A percentile compares a stretch with the other conserved stretches of the same genome.
These are phyloP conservation scores for Dentipellis fragilis DNA, from an alignment of 768 basidiomycete species.

Conservation along the genomic window DNA sequence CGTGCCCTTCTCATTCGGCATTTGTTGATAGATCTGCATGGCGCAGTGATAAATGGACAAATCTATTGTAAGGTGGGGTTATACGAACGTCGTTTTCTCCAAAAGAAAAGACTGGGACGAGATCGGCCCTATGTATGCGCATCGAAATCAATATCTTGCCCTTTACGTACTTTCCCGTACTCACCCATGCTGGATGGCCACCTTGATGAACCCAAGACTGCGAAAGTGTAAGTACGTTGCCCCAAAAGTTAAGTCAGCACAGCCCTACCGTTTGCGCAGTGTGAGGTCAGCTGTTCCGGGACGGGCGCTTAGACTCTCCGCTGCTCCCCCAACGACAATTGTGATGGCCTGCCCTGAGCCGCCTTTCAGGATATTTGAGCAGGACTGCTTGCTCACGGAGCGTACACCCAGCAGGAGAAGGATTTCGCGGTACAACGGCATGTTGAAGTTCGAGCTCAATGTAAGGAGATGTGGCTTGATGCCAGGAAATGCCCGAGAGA, in stretches of 20 bases:
- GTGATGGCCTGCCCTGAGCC: constrained; percentile 55
- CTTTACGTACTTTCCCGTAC: constrained; percentile 9
- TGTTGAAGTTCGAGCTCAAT: constrained; percentile 77
- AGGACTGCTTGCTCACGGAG: constrained; percentile 85
- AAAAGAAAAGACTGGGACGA: constrained; percentile 97
- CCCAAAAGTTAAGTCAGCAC: background rate
- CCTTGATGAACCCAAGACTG: constrained; percentile 90
- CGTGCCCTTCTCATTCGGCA: constrained; percentile 92
- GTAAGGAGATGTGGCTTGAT: constrained; percentile 92
- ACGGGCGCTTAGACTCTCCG: constrained; percentile 87
- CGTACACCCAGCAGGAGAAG: constrained; percentile 81
- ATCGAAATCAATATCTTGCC: too few species aligned
- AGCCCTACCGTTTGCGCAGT: constrained; percentile 52
- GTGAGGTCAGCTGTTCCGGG: constrained; percentile 96
- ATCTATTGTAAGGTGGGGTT: background rate
- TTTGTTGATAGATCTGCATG: constrained; percentile 88
- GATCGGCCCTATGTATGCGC: constrained; percentile 56
- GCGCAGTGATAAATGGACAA: background rate
- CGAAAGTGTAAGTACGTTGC: background rate
- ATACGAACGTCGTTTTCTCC: constrained; percentile 90
- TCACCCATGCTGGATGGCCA: constrained; percentile 84
- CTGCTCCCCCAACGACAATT: constrained; percentile 94
- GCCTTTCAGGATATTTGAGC: constrained; percentile 69
- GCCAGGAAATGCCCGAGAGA: constrained; percentile 83
- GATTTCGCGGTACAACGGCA: constrained; percentile 92